Base-by-base conservation (phyloP, 2,329 filamentous ascomycete genomes). In the Cercospora sesami region DNA sequence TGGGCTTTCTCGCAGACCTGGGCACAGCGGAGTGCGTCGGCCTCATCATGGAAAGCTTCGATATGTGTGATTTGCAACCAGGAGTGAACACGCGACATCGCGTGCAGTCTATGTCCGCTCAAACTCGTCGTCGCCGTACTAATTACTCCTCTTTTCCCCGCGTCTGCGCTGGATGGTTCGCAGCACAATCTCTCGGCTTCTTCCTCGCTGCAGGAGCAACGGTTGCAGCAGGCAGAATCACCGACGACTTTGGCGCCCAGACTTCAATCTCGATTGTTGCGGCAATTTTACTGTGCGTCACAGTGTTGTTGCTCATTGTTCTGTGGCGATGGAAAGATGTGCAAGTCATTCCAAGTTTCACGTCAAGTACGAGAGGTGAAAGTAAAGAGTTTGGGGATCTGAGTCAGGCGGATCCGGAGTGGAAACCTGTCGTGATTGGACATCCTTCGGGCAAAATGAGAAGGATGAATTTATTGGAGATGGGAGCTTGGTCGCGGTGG, bases 61-160 rank as follows among this genome's bases (percentile, higher is more conserved):
- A 94, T 76, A 91, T 89, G n/a, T 92, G 89, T 48, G 91, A 94
- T 77, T 82, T 94, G 4, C 90, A 91, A 72, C 88, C 90, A 2
- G 89, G 90, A 10, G 89, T 90, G 82, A 90, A 86, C 65, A 83
- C 80, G 30, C 76, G 74, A 28, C 83, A 85, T 72, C 79, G 83
- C 0, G 74, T 83, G 21, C 73, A 83, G 75, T 83, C 73, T 64
- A 79, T 85, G 75, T 79, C 81, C 21, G 53, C 62, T 5, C 78
- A 80, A 14, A 78, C 79, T 23, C 79, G 80, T 31, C 76, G 80
- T 18, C 76, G 81, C 36, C 80, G 86, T 39, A 92, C 87, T 10
- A 92, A 91, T 75, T 93, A 92, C 80, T 91, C 90, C 0, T 90
- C 88, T 0, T 93, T 91, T 71, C 91, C 91, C 6, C 86, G 91